phyloP scores from a whole-genome alignment of 495 filamentous ascomycete species.

The Aspergillus bridgeri region DNA sequence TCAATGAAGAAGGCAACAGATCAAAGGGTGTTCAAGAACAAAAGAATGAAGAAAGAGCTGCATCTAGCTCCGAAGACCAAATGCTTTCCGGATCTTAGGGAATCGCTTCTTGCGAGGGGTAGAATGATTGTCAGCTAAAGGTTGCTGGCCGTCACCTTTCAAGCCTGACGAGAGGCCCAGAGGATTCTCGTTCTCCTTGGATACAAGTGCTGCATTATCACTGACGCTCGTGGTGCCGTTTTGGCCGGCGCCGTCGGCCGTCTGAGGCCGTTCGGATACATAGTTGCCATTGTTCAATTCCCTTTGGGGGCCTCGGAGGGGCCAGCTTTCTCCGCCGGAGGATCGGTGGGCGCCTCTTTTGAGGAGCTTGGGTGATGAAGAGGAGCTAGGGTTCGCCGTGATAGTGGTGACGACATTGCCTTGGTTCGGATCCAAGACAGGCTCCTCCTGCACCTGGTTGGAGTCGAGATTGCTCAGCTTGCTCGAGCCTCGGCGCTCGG shows the following conservation, averaged over 20 bases:
- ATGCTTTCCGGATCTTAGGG: conserved; percentile 44
- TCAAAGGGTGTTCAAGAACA: conserved; percentile 7
- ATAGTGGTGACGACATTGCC: conserved; percentile 15
- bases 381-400: conserved; percentile 15
- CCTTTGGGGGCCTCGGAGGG: conserved; percentile 17
- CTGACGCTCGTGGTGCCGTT: conserved; percentile 5
- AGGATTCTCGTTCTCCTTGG: conserved; percentile 7
- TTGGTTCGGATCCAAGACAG: conserved; percentile 15
- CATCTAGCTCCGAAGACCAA: conserved; percentile 39
- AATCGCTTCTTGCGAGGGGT: conserved; percentile 50
- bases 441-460: conserved; percentile 21
- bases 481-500: conserved; percentile 31
- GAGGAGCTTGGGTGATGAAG: conserved; percentile 26
- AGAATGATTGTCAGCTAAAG: not conserved
- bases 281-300: conserved; percentile 11
- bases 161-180: not conserved
- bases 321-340: conserved; percentile 29
- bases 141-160: not conserved
- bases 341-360: conserved; percentile 27
- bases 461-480: conserved; percentile 11
- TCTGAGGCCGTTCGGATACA: conserved; percentile 10
- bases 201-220: not conserved
- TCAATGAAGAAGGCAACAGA: not conserved
- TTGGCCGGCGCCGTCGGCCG: conserved; percentile 15
- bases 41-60: conserved; percentile 14